phyloP scores from a whole-genome alignment of 2,329 filamentous ascomycete genomes.

The Fusarium tupiense region DNA sequence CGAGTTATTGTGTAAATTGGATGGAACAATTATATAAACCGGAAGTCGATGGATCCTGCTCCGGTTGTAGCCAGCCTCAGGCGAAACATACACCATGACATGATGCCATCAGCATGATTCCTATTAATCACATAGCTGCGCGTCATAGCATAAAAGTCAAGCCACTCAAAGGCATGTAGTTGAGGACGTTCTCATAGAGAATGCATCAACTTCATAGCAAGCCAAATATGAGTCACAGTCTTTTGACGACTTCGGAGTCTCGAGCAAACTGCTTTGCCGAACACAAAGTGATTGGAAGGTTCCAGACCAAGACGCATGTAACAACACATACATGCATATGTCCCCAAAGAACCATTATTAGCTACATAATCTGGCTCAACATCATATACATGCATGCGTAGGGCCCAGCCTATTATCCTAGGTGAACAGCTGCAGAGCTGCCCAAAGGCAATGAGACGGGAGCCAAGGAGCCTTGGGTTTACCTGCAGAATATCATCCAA shows the following conservation, averaged over 20 bases:
- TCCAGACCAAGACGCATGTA: background rate
- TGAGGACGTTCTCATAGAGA: background rate
- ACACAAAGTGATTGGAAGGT: background rate
- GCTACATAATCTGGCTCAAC: background rate
- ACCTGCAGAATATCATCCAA: constrained; percentile 2
- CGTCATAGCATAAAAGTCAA: background rate
- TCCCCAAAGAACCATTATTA: background rate
- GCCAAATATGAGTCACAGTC: constrained; percentile 4
- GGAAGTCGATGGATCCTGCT: background rate
- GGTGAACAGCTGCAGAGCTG: constrained; percentile 22
- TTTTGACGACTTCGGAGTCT: background rate
- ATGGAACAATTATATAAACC: background rate
- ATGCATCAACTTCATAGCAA: background rate
- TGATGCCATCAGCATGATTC: background rate
- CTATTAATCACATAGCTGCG: background rate
- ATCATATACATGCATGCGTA: constrained; percentile 17
- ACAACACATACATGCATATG: constrained; percentile 24
- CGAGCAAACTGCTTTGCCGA: background rate
- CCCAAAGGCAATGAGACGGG: constrained; percentile 2
- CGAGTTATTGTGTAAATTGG: background rate
- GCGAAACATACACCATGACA: background rate
- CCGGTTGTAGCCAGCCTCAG: background rate
- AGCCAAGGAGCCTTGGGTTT: constrained; percentile 8
- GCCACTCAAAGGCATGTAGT: background rate
- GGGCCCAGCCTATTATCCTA: background rate